Evolutionary conservation across 176 grass and related monocot species (phyloP).

Genomic region (Carex myosuroides): DNA sequence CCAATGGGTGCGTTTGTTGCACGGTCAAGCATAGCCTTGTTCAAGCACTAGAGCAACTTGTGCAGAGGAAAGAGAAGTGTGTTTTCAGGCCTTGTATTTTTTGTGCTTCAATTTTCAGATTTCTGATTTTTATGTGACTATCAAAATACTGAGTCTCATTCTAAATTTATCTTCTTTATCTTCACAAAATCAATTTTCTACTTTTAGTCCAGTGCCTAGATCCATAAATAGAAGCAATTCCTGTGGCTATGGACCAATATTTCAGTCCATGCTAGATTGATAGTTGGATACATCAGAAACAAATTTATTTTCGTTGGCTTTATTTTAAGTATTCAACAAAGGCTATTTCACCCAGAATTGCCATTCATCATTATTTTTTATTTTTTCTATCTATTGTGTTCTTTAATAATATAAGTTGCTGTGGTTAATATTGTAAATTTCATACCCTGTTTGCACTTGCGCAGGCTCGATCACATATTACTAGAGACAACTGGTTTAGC

Average conservation of each 20-base stretch:
- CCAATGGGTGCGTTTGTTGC: conserved; percentile 96
- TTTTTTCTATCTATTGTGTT: not conserved
- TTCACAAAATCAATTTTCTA: not conserved
- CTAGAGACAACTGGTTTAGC: conserved; percentile 94
- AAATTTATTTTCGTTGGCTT: not conserved
- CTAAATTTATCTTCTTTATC: not conserved
- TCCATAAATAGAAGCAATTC: not conserved
- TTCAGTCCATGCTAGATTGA: not conserved
- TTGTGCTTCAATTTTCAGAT: not conserved
- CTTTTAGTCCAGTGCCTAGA: not conserved
- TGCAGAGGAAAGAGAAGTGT: conserved; percentile 87
- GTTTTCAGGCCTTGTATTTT: not conserved
- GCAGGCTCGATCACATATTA: conserved; percentile 97
- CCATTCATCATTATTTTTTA: not conserved
- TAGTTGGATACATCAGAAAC: not conserved
- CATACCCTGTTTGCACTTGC: conserved; percentile 2
- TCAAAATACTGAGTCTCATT: not conserved
- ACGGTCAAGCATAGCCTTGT: conserved; percentile 92
- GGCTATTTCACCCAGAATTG: not conserved
- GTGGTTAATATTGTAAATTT: not conserved
- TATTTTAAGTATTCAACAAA: not conserved
- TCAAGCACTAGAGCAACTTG: conserved; percentile 93
- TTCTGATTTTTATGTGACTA: not conserved
- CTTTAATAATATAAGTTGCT: not conserved
- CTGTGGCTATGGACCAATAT: not conserved